Evolutionary conservation across 2,329 filamentous ascomycete species (phyloP).

Genomic region (Colletotrichum musae): DNA sequence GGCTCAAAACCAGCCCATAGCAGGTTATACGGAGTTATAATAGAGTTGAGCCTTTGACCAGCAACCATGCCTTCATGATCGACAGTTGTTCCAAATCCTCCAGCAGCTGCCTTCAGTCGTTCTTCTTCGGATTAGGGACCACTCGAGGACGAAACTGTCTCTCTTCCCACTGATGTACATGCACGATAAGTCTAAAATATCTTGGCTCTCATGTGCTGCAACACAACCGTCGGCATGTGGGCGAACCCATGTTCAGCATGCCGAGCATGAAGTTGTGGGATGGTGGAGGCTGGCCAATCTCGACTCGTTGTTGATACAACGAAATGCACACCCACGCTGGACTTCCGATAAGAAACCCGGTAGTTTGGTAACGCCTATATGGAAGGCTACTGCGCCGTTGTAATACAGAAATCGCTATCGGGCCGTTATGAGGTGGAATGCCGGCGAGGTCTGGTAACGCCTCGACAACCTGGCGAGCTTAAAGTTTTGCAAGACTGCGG

Average conservation of each 20-base stretch:
- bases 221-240: constrained; percentile 6
- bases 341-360: not conserved
- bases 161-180: not conserved
- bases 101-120: too few relatives aligned
- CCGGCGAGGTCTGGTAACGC: too few relatives aligned
- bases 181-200: not conserved
- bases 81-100: too few relatives aligned
- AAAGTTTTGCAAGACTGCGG: too few relatives aligned
- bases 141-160: too few relatives aligned
- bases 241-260: not conserved
- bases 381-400: not conserved
- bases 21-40: too few relatives aligned
- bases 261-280: not conserved
- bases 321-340: not conserved
- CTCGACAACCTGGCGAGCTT: too few relatives aligned
- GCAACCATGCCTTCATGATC: too few relatives aligned
- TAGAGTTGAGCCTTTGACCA: too few relatives aligned
- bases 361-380: not conserved
- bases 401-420: not conserved
- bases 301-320: not conserved
- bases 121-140: too few relatives aligned
- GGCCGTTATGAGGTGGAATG: too few relatives aligned
- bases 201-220: not conserved
- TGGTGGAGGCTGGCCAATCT: not conserved
- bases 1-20: too few relatives aligned